Evolutionary conservation across 306 rosid species (phyloP).

Genomic region (Styphnolobium japonicum): DNA sequence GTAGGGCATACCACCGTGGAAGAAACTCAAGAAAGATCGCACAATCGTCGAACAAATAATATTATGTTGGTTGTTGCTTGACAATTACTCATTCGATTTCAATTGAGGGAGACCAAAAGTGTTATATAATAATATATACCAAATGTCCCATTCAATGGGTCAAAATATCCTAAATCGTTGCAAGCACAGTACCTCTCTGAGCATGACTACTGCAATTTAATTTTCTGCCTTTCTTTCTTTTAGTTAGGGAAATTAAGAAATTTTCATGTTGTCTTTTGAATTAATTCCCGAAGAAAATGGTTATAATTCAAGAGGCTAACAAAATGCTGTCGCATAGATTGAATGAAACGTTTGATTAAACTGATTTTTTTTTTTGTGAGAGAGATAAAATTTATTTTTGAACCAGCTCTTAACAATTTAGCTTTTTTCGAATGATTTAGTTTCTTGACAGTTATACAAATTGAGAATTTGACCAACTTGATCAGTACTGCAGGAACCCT

Average conservation of each 20-base stretch:
- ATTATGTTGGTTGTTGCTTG: constrained; percentile 24
- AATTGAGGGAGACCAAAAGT: constrained; percentile 10
- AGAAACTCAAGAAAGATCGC: background rate
- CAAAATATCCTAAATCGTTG: background rate
- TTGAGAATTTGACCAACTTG: no score
- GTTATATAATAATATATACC: background rate
- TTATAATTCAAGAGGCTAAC: background rate
- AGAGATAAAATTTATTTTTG: no score
- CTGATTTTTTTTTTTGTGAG: no score
- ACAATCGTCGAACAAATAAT: background rate
- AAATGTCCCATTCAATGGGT: constrained; percentile 9
- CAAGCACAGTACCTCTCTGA: background rate
- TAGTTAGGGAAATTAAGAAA: background rate
- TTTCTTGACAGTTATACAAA: no score
- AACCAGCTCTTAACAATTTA: no score
- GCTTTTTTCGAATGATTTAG: no score
- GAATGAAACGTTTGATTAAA: background rate
- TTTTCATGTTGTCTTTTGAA: background rate
- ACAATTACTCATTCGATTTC: constrained; percentile 19
- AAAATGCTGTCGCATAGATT: background rate
- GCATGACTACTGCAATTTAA: background rate
- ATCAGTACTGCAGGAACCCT: no score
- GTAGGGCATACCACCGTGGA: constrained; percentile 7
- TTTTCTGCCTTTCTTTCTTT: background rate
- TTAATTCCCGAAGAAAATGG: background rate